Evolutionary conservation across 768 basidiomycete genomes (phyloP).

Genomic region (Inosperma sp.): DNA sequence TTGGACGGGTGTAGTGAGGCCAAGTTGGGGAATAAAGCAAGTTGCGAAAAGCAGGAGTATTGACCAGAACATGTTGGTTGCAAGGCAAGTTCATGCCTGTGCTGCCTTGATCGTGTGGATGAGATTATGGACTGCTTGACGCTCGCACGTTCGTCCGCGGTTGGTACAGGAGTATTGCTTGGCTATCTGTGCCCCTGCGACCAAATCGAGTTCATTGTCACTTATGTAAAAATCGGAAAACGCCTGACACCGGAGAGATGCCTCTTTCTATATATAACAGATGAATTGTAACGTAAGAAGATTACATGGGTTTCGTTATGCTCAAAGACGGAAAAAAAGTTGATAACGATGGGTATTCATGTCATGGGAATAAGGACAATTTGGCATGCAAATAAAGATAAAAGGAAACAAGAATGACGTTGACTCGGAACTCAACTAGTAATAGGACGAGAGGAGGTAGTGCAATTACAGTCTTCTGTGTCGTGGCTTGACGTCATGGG

Average conservation of each 20-base stretch:
- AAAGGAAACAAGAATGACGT: constrained; percentile 5
- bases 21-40: constrained; percentile 18
- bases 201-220: constrained; percentile 9
- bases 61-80: constrained; percentile 21
- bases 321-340: background rate
- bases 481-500: constrained; percentile 29
- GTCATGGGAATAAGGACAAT: background rate
- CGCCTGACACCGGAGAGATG: too few species aligned
- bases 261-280: too few species aligned
- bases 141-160: constrained; percentile 32
- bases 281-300: too few species aligned
- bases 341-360: too few species aligned
- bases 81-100: constrained; percentile 22
- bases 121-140: constrained; percentile 15
- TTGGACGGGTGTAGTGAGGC: constrained; percentile 38
- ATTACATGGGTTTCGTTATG: background rate
- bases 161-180: background rate
- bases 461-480: constrained; percentile 27
- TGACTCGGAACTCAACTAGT: constrained; percentile 32
- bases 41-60: constrained; percentile 22
- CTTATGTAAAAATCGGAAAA: too few species aligned
- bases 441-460: constrained; percentile 35
- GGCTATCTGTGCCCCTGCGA: background rate
- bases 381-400: background rate
- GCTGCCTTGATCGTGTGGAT: constrained; percentile 13